Evolutionary conservation across 192 early-diverging fungal species (phyloP), one percentile per base, ranked within the genome.

Genomic region (Phlyctochytrium bullatum): DNA sequence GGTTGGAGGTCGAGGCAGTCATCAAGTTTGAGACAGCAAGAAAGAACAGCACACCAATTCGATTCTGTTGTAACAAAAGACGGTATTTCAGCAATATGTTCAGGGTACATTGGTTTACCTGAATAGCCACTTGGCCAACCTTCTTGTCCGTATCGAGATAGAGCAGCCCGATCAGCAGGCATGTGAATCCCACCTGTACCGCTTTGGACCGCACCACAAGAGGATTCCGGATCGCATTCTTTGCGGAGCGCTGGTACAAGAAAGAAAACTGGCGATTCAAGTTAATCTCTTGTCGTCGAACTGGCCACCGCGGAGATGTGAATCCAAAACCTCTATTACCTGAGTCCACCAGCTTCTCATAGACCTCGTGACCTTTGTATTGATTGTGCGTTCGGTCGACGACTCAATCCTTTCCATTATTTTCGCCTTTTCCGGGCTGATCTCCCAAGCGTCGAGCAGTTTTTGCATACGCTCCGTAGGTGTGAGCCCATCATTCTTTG

Each of bases 1-100:
- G 54, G 24, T 83, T 78, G 0, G 75, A 57, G 51, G 81, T 67
- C 23, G 69, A 62, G 2, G 61, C 50, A 14, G 71, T 34, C 51
- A 88, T 69, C 50, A 79, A 70, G 59, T 78, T 75, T 40, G 72
- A 56, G 34, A 71, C 62, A 12, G 62, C 29, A 16, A 76, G 57
- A 52, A 84, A 85, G 62, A 85, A 88, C 33, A 83, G 54, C 4
- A 76, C 73, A 24, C 83, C 86, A 0, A 71, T 64, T 56, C 77
- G 76, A 66, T 88, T 81, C 66, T 67, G 34, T 23, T 12, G 40
- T 6, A 47, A 47, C 40, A 47, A 47, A 47, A 47, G 6, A 14
- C 6, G 20, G 40, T 14, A 47, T 14, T 47, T 47, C 6, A 47
- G 6, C 40, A 20, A 47, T 14, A 47, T 47, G 40, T 47, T 14